Percentiles rank a stretch among this genome's conserved stretches.
Conservation (phyloP, 2,329 filamentous ascomycete genomes). For the Aspergillus thermomutatus region DNA sequence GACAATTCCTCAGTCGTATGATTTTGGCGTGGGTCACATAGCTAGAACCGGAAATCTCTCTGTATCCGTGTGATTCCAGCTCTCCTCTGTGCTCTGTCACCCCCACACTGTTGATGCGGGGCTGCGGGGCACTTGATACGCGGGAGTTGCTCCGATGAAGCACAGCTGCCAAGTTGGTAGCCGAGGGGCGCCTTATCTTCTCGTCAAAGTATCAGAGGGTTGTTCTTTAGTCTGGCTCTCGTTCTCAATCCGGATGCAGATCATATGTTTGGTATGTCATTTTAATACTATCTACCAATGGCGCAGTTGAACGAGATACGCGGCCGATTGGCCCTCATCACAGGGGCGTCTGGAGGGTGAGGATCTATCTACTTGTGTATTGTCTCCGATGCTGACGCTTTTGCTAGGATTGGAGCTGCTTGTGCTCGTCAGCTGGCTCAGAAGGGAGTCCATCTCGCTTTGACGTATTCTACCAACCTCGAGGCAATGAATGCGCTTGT, state of each 20-base stretch:
- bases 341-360: slow-evolving; percentile 61
- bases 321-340: slow-evolving; percentile 57
- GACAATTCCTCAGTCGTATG: not conserved
- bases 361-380: slow-evolving; percentile 9
- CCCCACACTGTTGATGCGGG: slow-evolving; percentile 17
- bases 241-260: not conserved
- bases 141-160: slow-evolving; percentile 26
- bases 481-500: slow-evolving; percentile 47
- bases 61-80: not conserved
- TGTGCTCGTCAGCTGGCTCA: slow-evolving; percentile 55
- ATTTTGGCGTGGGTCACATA: not conserved
- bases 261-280: not conserved
- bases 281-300: slow-evolving; percentile 7
- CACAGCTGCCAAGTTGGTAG: slow-evolving; percentile 3
- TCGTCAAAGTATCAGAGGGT: not conserved
- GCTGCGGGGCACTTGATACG: slow-evolving; percentile 19
- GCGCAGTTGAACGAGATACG: slow-evolving; percentile 45
- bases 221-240: not conserved
- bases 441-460: slow-evolving; percentile 53
- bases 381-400: slow-evolving; percentile 4
- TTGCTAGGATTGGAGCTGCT: slow-evolving; percentile 56
- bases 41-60: not conserved
- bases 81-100: not conserved
- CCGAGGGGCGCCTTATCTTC: not conserved
- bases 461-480: slow-evolving; percentile 57